Conservation (phyloP, 1,284 basidiomycete species). For the Anthracocystis panici-leucophaei region DNA sequence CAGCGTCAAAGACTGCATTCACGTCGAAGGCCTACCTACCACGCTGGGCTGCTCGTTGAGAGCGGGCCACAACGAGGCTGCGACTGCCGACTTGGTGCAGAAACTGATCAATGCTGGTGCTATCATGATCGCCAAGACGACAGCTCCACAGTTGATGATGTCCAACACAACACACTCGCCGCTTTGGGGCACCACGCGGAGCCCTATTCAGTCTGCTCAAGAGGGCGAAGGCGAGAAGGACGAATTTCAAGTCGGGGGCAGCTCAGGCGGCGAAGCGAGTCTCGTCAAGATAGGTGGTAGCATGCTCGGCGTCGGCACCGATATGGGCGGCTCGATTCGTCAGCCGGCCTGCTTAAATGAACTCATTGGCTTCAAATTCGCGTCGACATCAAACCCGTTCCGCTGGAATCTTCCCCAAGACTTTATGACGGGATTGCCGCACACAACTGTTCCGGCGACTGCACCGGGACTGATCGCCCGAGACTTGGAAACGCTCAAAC, state of each 20-base stretch:
- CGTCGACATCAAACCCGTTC: constrained; percentile 7
- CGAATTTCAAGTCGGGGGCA: constrained; percentile 56
- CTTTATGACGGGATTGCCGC: constrained; percentile 42
- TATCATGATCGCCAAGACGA: constrained; percentile 56
- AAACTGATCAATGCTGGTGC: constrained; percentile 24
- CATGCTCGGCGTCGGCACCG: constrained; percentile 50
- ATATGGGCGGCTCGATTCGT: constrained; percentile 59
- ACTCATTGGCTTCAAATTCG: constrained; percentile 33
- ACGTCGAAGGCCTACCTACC: constrained; percentile 32
- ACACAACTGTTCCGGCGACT: constrained; percentile 38
- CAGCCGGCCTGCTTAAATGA: constrained; percentile 50
- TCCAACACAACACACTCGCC: constrained; percentile 43
- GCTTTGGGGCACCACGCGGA: constrained; percentile 33
- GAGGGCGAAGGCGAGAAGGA: background rate
- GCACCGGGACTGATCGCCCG: constrained; percentile 29
- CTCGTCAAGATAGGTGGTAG: constrained; percentile 46
- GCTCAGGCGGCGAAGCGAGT: constrained; percentile 53
- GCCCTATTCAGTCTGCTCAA: background rate
- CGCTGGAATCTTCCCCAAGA: constrained; percentile 30
- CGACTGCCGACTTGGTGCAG: constrained; percentile 14
- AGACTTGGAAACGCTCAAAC: constrained; percentile 12
- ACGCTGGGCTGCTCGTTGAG: constrained; percentile 49
- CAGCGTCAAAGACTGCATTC: constrained; percentile 57
- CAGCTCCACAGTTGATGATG: constrained; percentile 53
- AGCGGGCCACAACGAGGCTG: constrained; percentile 4